Percentiles rank a stretch among this genome's conserved stretches.
These are phyloP conservation scores for Sugiyamaella boreocaroliniensis DNA, from an alignment of 805 yeast genomes.

Conservation along the genomic window DNA sequence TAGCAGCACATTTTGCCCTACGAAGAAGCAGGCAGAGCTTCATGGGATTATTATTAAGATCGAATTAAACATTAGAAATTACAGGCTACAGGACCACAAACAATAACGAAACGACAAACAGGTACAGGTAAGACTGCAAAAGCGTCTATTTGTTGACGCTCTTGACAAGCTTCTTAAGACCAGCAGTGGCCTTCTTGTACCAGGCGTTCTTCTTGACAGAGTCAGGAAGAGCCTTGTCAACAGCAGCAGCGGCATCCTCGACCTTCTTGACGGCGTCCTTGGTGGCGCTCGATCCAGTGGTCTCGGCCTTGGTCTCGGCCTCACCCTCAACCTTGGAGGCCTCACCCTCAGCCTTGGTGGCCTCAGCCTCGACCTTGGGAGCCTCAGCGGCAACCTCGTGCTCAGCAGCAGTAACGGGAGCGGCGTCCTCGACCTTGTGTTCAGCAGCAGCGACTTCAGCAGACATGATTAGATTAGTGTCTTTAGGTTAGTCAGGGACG, in stretches of 20 bases:
- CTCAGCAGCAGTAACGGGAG: slow-evolving; percentile 1
- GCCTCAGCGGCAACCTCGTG: slow-evolving; percentile 7
- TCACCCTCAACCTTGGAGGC: slow-evolving; percentile 8
- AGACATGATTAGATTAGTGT: background rate
- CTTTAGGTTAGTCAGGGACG: no score
- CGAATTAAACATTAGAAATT: slow-evolving; percentile 3
- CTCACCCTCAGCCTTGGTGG: slow-evolving; percentile 14
- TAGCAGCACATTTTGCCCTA: no score
- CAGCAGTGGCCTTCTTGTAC: slow-evolving; percentile 22
- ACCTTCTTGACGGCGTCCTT: slow-evolving; percentile 13
- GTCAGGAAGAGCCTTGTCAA: slow-evolving; percentile 19
- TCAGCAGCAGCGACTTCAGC: background rate
- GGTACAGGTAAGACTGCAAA: background rate
- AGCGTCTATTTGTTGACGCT: slow-evolving; percentile 23
- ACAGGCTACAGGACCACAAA: slow-evolving; percentile 5
- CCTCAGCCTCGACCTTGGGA: slow-evolving; percentile 8
- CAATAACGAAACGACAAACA: background rate
- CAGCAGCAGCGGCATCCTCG: slow-evolving; percentile 17
- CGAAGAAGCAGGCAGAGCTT: no score
- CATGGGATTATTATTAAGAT: background rate
- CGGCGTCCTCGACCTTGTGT: background rate
- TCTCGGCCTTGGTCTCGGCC: slow-evolving; percentile 2
- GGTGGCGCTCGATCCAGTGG: slow-evolving; percentile 4
- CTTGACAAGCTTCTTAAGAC: slow-evolving; percentile 28
- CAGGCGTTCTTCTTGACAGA: slow-evolving; percentile 22